Evolutionary conservation across 768 basidiomycete genomes (phyloP).

Genomic region (Panellus pusillus): DNA sequence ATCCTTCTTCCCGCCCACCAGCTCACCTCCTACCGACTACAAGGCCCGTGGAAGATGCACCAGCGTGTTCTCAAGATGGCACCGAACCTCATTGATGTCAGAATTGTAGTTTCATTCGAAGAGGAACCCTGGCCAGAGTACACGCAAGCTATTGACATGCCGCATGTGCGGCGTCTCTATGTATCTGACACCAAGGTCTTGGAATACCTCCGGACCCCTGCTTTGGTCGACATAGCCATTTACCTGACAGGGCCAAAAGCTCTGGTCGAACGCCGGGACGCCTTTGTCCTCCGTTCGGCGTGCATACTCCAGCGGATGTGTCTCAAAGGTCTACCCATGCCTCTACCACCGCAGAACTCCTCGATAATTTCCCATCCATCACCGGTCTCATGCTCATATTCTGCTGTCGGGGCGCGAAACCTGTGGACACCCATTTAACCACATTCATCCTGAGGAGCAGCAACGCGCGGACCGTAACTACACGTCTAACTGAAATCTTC

Average conservation of each 20-base stretch:
- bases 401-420: too few species aligned
- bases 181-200: neutral
- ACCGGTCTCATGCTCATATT: neutral
- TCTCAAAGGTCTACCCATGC: neutral
- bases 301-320: neutral
- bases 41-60: neutral
- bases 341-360: neutral
- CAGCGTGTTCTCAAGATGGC: neutral
- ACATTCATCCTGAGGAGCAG: neutral
- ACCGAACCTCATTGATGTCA: slow-evolving; percentile 2
- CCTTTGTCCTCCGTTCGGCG: neutral
- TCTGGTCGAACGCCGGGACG: neutral
- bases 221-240: neutral
- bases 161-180: neutral
- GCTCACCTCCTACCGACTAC: slow-evolving; percentile 1
- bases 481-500: neutral
- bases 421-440: neutral
- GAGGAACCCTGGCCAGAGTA: neutral
- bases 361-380: neutral
- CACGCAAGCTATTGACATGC: neutral
- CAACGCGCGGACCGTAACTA: too few species aligned
- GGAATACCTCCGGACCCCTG: neutral
- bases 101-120: too few species aligned
- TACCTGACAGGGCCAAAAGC: neutral
- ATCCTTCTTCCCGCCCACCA: neutral